These are phyloP conservation scores for Beauveria sp. DNA, from an alignment of 2,329 filamentous ascomycete species.

Conservation along the genomic window DNA sequence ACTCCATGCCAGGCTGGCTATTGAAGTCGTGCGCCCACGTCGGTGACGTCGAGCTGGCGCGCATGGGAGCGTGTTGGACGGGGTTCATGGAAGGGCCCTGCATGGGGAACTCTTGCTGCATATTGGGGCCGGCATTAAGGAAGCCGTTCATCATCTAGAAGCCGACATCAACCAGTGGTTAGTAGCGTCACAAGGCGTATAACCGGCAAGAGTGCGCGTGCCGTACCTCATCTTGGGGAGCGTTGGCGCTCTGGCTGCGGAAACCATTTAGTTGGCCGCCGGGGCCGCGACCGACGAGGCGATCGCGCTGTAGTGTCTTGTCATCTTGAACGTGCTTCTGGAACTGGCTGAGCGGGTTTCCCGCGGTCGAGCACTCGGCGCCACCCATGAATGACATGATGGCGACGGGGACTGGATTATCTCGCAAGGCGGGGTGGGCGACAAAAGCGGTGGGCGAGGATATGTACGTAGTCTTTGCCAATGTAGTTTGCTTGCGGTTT, in stretches of 20 bases:
- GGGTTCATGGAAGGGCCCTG: slow-evolving; percentile 41
- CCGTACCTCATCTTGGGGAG: slow-evolving; percentile 64
- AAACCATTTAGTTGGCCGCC: slow-evolving; percentile 68
- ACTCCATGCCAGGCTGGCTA: slow-evolving; percentile 61
- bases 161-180: slow-evolving; percentile 16
- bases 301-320: slow-evolving; percentile 86
- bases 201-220: slow-evolving; percentile 5
- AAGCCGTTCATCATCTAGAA: slow-evolving; percentile 86
- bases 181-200: slow-evolving; percentile 19
- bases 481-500: not conserved
- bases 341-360: slow-evolving; percentile 94
- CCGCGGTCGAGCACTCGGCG: slow-evolving; percentile 92
- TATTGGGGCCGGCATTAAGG: slow-evolving; percentile 64
- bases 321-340: slow-evolving; percentile 96
- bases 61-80: slow-evolving; percentile 43
- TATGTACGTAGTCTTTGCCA: not conserved
- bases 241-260: slow-evolving; percentile 61
- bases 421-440: slow-evolving; percentile 10
- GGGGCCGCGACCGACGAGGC: slow-evolving; percentile 68
- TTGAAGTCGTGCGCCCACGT: slow-evolving; percentile 47
- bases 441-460: not conserved
- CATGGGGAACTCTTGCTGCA: slow-evolving; percentile 48
- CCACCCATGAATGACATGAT: slow-evolving; percentile 92
- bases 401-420: slow-evolving; percentile 12
- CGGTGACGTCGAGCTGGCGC: slow-evolving; percentile 46